Evolutionary conservation across 805 yeast species (phyloP), one percentile per base, ranked within the genome.

Genomic region (Wickerhamomyces tratensis): DNA sequence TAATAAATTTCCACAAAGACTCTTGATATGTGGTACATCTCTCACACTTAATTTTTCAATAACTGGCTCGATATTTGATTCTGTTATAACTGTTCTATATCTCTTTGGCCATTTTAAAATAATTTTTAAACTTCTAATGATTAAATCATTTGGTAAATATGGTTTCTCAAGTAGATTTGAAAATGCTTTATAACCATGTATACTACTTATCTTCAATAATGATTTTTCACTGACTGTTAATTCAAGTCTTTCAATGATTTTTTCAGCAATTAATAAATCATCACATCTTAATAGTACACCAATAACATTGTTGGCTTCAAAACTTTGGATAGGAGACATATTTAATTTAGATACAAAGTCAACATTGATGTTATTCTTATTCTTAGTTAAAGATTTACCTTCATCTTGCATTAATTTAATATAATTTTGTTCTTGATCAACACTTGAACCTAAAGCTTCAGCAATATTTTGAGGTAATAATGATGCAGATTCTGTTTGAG

Each of bases 401-500:
- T 50, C 51, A 26, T 63, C 63, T 52, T 74, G 76, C 64, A 79
- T 81, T 50, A 69, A 71, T 58, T 76, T 76, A 46, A 84, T 63
- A 81, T 89, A 83, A 43, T 70, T 77, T 53, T 79, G 82, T 57
- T 86, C 95, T 47, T 77, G 78, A 26, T 71, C 71, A 2, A 75
- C 65, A 12, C 75, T 67, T 9, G 89, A 82, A 15, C 95, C 95
- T 39, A 93, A 69, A 0, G 96, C 97, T 47, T 85, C 94, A 9
- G 93, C 78, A 33, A 84, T 72, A 25, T 79, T 75, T 48, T 86
- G 91, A 2, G 98, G 96, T 40, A 91, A 69, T 44, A 86, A 65
- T 35, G 86, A 72, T 1, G 91, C 91, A 31, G 91, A 85, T 51
- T 88, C 95, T 2, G 98, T 88, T 65, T 93, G 98, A 3, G 96